Conservation (phyloP, 2,329 filamentous ascomycete species). For the Fulvia fulva region DNA sequence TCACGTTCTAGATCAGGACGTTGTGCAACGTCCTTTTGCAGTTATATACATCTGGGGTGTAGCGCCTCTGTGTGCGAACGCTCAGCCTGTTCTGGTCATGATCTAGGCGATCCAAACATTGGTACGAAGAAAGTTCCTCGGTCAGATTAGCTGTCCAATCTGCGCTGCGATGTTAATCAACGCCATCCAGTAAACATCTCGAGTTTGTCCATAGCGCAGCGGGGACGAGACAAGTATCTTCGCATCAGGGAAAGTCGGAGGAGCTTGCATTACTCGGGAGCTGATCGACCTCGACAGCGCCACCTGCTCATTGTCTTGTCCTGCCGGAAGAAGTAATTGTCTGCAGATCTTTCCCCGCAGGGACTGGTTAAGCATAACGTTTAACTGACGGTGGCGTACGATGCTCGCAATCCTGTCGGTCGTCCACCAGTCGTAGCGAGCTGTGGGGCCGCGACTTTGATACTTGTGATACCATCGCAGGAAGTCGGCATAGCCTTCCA, state of each 20-base stretch:
- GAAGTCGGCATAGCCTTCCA: not conserved
- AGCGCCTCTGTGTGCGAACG: not conserved
- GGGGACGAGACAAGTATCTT: no score
- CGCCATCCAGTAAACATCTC: not conserved
- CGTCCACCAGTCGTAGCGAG: no score
- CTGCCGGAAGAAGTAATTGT: not conserved
- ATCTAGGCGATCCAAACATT: not conserved
- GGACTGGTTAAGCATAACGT: not conserved
- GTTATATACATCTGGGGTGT: not conserved
- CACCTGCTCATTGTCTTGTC: not conserved
- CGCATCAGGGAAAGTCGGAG: no score
- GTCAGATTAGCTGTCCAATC: not conserved
- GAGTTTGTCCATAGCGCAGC: not conserved
- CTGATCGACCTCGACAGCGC: not conserved
- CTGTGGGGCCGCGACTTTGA: no score
- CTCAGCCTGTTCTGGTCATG: not conserved
- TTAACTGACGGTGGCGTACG: not conserved
- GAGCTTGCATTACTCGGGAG: not conserved
- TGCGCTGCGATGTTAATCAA: not conserved
- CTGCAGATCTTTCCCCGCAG: not conserved
- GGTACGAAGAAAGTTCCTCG: not conserved
- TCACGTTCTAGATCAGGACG: no score
- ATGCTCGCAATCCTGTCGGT: not conserved
- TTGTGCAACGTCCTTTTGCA: not conserved
- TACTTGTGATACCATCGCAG: not conserved